A percentile compares a stretch with the other conserved stretches of the same genome.
Evolutionary conservation across 495 filamentous ascomycete species (phyloP).

Genomic region (Talaromyces wortmannii): DNA sequence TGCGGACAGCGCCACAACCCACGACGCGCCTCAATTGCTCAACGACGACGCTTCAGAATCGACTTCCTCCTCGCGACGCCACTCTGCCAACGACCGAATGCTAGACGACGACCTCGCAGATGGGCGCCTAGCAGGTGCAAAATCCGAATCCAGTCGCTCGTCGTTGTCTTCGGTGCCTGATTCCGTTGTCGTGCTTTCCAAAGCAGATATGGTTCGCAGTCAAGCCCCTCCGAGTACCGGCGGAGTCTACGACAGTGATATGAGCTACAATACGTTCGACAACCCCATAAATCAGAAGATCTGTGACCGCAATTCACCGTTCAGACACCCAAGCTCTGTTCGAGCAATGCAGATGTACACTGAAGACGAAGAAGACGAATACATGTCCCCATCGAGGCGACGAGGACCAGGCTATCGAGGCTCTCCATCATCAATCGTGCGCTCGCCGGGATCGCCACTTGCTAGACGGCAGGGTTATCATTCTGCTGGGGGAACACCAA

Average conservation of each 20-base stretch:
- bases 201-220: slow-evolving; percentile 12
- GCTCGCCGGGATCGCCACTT: slow-evolving; percentile 27
- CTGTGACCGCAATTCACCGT: slow-evolving; percentile 38
- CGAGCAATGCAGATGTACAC: slow-evolving; percentile 72
- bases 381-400: slow-evolving; percentile 27
- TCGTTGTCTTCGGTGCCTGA: slow-evolving; percentile 35
- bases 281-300: slow-evolving; percentile 18
- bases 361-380: slow-evolving; percentile 34
- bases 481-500: slow-evolving; percentile 36
- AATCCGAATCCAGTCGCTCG: slow-evolving; percentile 34
- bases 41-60: slow-evolving; percentile 29
- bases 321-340: slow-evolving; percentile 68
- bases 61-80: slow-evolving; percentile 27
- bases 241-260: slow-evolving; percentile 6
- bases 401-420: slow-evolving; percentile 12
- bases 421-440: slow-evolving; percentile 20
- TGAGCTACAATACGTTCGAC: slow-evolving; percentile 11
- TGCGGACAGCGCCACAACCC: slow-evolving; percentile 9
- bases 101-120: slow-evolving; percentile 23
- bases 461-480: slow-evolving; percentile 33
- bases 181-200: slow-evolving; percentile 26
- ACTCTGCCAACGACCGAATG: slow-evolving; percentile 20
- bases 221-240: neutral
- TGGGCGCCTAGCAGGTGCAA: slow-evolving; percentile 16
- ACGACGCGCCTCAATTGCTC: slow-evolving; percentile 14